Base-by-base conservation (phyloP, 306 rosid species). In the Sindora glabra region DNA sequence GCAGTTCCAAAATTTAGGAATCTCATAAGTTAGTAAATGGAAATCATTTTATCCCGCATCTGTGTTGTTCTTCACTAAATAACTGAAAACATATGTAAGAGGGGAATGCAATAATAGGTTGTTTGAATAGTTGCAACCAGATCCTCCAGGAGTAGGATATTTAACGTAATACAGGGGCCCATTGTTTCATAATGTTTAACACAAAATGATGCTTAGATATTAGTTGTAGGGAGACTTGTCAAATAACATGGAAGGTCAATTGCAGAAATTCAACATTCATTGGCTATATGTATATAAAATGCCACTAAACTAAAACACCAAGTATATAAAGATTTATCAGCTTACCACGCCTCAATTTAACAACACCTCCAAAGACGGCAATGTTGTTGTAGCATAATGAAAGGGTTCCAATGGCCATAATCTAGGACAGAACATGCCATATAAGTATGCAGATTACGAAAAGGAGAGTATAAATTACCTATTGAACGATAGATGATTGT, bases 341-440 rank as follows among this genome's bases (percentile, higher is more conserved):
- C 82, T 78, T 75, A 92, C 99, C 99, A 17, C 99, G 89, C 81
- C 99, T 82, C 96, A 92, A 72, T 85, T 92, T 92, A 56, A 92
- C 96, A 16, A 92, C 96, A 59, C 96, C 95, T 84, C 95, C 76
- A 86, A 92, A 92, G 78, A 92, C 83, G 64, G 76, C 80, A 18
- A 82, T 67, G 71, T 92, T 92, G 78, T 92, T 84, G 86, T 86
- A 92, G 84, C 99, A 92, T 48, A 86, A 58, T 32, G 94, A 90
- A 46, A 89, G 77, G 21, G 99, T 92, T 65, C 99, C 99, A 68
- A 92, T 92, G 41, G 96, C 90, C 99, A 92, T 92, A 70, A 92
- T 60, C 99, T 92, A 75, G 68, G 59, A 72, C 41, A 48, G 37
- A 17, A 70, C 19, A 74, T 56, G 51, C 50, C 65, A 69, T 4